Evolutionary conservation across 768 basidiomycete species (phyloP).

Genomic region (Cystofilobasidium ferigula): DNA sequence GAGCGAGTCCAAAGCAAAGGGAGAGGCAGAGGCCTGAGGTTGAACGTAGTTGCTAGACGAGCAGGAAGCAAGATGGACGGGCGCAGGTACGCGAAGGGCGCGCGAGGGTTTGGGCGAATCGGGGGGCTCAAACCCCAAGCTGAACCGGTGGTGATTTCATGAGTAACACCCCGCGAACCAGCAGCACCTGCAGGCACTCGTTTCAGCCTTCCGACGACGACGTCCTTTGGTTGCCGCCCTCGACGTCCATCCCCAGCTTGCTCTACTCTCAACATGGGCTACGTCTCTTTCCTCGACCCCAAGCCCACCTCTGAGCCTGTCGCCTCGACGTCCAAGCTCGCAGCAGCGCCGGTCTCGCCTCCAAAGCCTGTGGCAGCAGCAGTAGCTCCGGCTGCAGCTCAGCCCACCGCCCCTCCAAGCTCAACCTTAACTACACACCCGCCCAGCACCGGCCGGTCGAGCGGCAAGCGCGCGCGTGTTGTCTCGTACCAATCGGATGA

Average conservation of each 20-base stretch:
- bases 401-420: neutral
- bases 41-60: too few relatives aligned
- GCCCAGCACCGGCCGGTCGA: neutral
- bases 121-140: too few relatives aligned
- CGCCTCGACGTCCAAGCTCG: slow-evolving; percentile 12
- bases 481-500: slow-evolving; percentile 5
- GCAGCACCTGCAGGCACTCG: too few relatives aligned
- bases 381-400: neutral
- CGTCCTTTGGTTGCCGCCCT: too few relatives aligned
- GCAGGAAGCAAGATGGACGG: too few relatives aligned
- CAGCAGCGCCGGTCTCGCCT: neutral
- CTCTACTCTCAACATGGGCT: neutral
- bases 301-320: neutral
- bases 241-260: neutral
- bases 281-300: neutral
- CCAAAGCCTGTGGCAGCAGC: neutral
- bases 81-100: too few relatives aligned
- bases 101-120: too few relatives aligned
- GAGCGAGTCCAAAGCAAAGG: neutral
- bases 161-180: too few relatives aligned
- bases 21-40: too few relatives aligned
- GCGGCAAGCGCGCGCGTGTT: neutral
- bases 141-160: too few relatives aligned
- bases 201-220: too few relatives aligned
- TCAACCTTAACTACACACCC: neutral